Evolutionary conservation across 805 yeast genomes (phyloP).

Genomic region (Kuraishia borneana): DNA sequence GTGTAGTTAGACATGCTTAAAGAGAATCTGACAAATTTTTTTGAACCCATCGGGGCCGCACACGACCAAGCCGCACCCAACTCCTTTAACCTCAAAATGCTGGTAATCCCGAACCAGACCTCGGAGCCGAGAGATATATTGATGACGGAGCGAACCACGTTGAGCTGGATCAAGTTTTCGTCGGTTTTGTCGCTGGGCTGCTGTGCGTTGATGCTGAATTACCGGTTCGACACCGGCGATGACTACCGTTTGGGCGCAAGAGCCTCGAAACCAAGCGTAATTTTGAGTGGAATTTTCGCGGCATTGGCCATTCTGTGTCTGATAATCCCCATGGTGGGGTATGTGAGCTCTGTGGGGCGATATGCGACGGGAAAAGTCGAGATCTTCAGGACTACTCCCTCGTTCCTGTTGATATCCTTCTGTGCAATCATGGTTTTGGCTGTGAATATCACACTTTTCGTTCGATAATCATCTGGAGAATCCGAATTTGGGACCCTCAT

Average conservation of each 20-base stretch:
- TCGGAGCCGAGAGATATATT: conserved; percentile 45
- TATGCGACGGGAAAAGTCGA: conserved; percentile 30
- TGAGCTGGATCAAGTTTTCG: conserved; percentile 36
- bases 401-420: conserved; percentile 20
- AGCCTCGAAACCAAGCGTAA: conserved; percentile 1
- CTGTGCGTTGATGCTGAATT: conserved; percentile 33
- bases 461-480: too few species aligned
- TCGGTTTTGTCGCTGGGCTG: conserved; percentile 33
- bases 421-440: conserved; percentile 24
- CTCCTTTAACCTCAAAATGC: neutral
- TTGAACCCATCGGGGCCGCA: neutral
- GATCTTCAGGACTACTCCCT: conserved; percentile 22
- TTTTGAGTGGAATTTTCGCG: conserved; percentile 25
- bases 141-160: conserved; percentile 41
- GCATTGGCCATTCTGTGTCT: conserved; percentile 26
- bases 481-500: too few species aligned
- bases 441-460: conserved; percentile 19
- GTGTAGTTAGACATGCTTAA: conserved; percentile 4
- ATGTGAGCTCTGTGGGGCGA: conserved; percentile 29
- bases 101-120: conserved; percentile 22
- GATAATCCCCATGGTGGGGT: conserved; percentile 27
- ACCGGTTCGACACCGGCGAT: conserved; percentile 25
- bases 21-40: too few species aligned
- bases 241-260: conserved; percentile 3
- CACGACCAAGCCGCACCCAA: neutral